Evolutionary conservation across 129 eudicot species (phyloP).

Genomic region (Flaveria linearis): DNA sequence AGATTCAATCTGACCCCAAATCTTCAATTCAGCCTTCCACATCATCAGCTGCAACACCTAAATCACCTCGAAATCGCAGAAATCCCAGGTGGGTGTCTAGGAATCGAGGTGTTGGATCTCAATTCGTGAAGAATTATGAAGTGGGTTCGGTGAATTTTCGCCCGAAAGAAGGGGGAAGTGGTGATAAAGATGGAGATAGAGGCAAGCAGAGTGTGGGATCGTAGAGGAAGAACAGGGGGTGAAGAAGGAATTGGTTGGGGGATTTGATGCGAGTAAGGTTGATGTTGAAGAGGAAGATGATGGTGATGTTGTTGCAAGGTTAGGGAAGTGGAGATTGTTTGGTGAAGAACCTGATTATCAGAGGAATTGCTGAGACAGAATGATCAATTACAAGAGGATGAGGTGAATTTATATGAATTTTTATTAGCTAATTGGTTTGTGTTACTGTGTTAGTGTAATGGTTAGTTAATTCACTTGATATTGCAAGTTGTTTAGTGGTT

Average conservation of each 20-base stretch:
- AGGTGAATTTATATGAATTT: conserved; percentile 44
- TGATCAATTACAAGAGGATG: conserved; percentile 87
- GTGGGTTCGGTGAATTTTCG: conserved; percentile 24
- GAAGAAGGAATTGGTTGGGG: conserved; percentile 26
- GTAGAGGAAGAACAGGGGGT: conserved; percentile 12
- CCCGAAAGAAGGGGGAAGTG: conserved; percentile 18
- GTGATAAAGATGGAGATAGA: conserved; percentile 11
- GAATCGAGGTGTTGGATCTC: conserved; percentile 33
- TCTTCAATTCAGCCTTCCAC: conserved; percentile 22
- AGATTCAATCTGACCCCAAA: conserved; percentile 2
- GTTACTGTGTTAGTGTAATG: background rate
- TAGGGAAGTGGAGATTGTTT: conserved; percentile 46
- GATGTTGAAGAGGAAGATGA: background rate
- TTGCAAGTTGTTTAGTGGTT: background rate
- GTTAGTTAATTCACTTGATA: background rate
- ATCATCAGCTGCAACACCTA: conserved; percentile 11
- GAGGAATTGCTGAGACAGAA: conserved; percentile 54
- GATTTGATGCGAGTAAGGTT: conserved; percentile 23
- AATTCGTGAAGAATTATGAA: conserved; percentile 37
- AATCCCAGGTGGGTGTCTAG: conserved; percentile 39
- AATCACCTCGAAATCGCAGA: conserved; percentile 22
- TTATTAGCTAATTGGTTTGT: background rate
- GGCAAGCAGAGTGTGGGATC: conserved; percentile 4
- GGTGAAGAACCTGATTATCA: conserved; percentile 52
- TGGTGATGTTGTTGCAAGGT: conserved; percentile 23